Evolutionary conservation across 345 rosid genomes (phyloP).

Genomic region (Moricandia moricandioides): DNA sequence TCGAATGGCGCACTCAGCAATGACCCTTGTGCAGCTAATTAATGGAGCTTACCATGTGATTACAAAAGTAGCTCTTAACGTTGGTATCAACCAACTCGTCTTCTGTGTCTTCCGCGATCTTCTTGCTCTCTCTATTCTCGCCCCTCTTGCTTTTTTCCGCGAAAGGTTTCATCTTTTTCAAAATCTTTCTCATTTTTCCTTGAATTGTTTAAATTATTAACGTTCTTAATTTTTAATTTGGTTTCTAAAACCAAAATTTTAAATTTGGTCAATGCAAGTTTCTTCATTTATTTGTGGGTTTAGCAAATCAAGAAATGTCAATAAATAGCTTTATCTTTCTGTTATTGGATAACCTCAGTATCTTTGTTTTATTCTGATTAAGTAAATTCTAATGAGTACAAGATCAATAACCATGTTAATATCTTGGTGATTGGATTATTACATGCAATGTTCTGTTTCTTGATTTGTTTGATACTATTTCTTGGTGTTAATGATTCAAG

Average conservation of each 20-base stretch:
- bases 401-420: too few species aligned
- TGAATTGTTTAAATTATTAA: neutral
- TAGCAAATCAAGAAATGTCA: too few species aligned
- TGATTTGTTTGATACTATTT: too few species aligned
- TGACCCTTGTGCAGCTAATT: conserved; percentile 78
- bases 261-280: neutral
- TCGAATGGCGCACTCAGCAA: conserved; percentile 66
- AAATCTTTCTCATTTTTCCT: neutral
- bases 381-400: too few species aligned
- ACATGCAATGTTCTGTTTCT: too few species aligned
- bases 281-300: neutral
- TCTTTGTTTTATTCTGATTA: too few species aligned
- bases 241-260: too few species aligned
- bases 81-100: conserved; percentile 88
- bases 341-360: neutral
- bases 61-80: conserved; percentile 92
- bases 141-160: conserved; percentile 77
- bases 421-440: too few species aligned
- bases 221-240: neutral
- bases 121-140: conserved; percentile 83
- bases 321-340: neutral
- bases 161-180: conserved; percentile 52
- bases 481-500: too few species aligned
- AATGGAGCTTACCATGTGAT: conserved; percentile 89
- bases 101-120: conserved; percentile 97